Evolutionary conservation across 2,329 filamentous ascomycete species (phyloP), one percentile per base, ranked within the genome.

Genomic region (Alternaria postmessia): DNA sequence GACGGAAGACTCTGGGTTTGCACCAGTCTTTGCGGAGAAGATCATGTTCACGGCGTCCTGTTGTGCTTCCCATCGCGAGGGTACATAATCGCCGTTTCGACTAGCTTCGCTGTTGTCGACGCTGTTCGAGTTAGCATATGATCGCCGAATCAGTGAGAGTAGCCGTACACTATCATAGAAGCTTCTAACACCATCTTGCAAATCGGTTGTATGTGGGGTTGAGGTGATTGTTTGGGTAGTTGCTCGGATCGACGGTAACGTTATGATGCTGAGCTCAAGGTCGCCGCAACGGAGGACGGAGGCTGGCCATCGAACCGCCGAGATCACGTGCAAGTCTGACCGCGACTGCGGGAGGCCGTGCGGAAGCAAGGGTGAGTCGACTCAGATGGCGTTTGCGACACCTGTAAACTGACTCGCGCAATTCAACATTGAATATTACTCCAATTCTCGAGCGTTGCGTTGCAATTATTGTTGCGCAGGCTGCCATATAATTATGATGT

Each of bases 61-160:
- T 86, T 99, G 95, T 72, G 95, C 93, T 82, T 97, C 93, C 86
- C 94, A 99, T 81, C 95, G 89, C 69, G 94, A 96, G 60, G 95
- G 94, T 76, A 89, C 84, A 78, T 91, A 91, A 80, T 99, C 95
- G 78, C 96, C 95, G 82, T 99, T 99, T 79, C 95, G 89, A 85
- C 93, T 96, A 84, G 91, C 94, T 85, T 99, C 95, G 85, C 94
- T 97, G 86, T 98, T 99, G 87, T 99, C 95, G 76, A 98, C 93
- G 80, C 88, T 89, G 71, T 67, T 46, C 59, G 44, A 28, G 59
- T 76, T 63, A 77, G 68, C 59, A 53, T 47, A 54, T 24, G 53
- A 57, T 55, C 52, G 28, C 34, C 28, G 57, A 51, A 12, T 75
- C 65, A 73, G 71, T 58, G 53, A 32, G n/a, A 11, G 7, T 1